These are phyloP conservation scores for Scolecobasidium constrictum DNA, from an alignment of 2,329 filamentous ascomycete species.

Conservation along the genomic window DNA sequence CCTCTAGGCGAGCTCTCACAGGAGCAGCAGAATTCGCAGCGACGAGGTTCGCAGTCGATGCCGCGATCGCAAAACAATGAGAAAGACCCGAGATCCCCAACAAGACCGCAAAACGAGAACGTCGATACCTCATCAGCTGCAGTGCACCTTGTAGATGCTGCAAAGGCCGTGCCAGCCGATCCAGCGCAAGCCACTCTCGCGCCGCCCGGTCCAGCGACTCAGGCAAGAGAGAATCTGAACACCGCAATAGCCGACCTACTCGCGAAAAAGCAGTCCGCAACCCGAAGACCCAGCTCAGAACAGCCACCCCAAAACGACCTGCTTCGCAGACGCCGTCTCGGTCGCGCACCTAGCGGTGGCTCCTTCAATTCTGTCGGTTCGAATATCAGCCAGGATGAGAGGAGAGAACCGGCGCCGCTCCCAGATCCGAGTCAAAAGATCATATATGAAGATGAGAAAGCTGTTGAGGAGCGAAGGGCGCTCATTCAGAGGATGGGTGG, in stretches of 20 bases:
- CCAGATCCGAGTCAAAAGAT: conserved; percentile 26
- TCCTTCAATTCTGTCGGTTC: conserved; percentile 12
- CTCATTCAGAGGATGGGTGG: conserved; percentile 27
- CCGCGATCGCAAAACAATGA: neutral
- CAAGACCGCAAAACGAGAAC: neutral
- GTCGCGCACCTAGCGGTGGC: conserved; percentile 6
- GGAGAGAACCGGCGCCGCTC: conserved; percentile 13
- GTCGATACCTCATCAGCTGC: too few species aligned
- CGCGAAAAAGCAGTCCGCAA: conserved; percentile 12
- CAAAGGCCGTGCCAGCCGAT: neutral
- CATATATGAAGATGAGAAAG: conserved; percentile 25
- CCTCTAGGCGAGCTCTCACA: neutral
- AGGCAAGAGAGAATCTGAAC: conserved; percentile 9
- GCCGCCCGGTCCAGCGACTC: neutral
- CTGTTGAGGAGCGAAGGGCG: conserved; percentile 21
- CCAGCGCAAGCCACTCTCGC: too few species aligned
- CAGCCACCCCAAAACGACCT: conserved; percentile 2
- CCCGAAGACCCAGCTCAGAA: neutral
- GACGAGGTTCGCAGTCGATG: too few species aligned
- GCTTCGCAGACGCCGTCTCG: conserved; percentile 3
- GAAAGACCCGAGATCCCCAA: neutral
- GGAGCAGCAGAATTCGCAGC: neutral
- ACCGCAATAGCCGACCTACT: conserved; percentile 13
- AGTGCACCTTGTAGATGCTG: too few species aligned
- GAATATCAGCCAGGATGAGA: conserved; percentile 7